These are phyloP conservation scores for Trametes maxima DNA, from an alignment of 768 basidiomycete species.

Conservation along the genomic window DNA sequence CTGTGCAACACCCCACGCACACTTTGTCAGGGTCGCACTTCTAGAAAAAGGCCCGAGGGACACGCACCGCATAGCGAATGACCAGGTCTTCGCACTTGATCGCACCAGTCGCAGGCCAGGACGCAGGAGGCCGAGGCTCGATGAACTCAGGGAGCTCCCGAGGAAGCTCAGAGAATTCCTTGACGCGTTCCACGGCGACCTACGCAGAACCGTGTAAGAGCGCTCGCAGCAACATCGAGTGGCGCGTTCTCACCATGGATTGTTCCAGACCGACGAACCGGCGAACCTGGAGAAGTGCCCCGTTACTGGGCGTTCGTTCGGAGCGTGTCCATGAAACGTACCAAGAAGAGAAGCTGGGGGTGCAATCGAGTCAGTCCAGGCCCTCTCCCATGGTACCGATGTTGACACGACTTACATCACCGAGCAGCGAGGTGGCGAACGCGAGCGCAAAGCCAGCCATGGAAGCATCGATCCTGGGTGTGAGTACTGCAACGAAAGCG, in stretches of 20 bases:
- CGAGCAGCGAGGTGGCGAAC: slow-evolving; percentile 77
- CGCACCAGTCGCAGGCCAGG: slow-evolving; percentile 77
- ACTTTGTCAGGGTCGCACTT: slow-evolving; percentile 9
- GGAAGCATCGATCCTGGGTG: slow-evolving; percentile 75
- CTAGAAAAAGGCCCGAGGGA: slow-evolving; percentile 15
- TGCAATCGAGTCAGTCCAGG: slow-evolving; percentile 25
- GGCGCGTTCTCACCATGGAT: slow-evolving; percentile 66
- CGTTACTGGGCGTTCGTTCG: slow-evolving; percentile 3
- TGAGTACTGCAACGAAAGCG: slow-evolving; percentile 63
- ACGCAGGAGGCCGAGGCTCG: slow-evolving; percentile 78
- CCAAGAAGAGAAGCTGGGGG: slow-evolving; percentile 60
- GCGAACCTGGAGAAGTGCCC: slow-evolving; percentile 46
- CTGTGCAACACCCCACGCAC: slow-evolving; percentile 37
- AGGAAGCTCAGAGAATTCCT: slow-evolving; percentile 82
- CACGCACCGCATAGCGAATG: slow-evolving; percentile 74
- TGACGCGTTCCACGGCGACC: slow-evolving; percentile 88
- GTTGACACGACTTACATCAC: slow-evolving; percentile 50
- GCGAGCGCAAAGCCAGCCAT: slow-evolving; percentile 86
- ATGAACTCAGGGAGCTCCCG: slow-evolving; percentile 83
- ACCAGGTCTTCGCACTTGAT: slow-evolving; percentile 75
- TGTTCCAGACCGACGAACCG: slow-evolving; percentile 89
- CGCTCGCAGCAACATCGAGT: neutral
- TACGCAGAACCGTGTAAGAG: slow-evolving; percentile 31
- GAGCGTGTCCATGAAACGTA: slow-evolving; percentile 29
- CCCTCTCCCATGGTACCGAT: neutral